Percentiles rank a stretch among this genome's conserved stretches.
Evolutionary conservation across 768 basidiomycete genomes (phyloP).

Genomic region (Lactifluus pinguis): DNA sequence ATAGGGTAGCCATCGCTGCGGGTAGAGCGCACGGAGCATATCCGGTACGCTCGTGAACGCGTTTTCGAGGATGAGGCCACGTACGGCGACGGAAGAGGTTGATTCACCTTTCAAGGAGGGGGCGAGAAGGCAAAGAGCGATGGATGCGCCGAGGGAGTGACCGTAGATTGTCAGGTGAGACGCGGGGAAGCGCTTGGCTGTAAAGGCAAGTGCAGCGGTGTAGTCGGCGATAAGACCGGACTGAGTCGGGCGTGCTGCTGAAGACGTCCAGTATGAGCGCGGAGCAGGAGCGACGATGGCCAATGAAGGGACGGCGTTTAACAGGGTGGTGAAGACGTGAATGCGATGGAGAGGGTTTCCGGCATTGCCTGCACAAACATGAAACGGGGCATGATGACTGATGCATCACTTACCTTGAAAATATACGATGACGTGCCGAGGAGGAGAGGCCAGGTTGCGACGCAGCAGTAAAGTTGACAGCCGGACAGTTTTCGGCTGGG

Average conservation of each 20-base stretch:
- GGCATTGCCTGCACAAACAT: conserved; percentile 33
- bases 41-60: conserved; percentile 38
- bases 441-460: not conserved
- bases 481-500: conserved; percentile 10
- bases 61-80: conserved; percentile 41
- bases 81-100: conserved; percentile 13
- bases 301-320: conserved; percentile 19
- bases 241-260: conserved; percentile 31
- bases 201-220: conserved; percentile 25
- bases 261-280: conserved; percentile 43
- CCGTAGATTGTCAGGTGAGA: conserved; percentile 34
- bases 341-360: conserved; percentile 40
- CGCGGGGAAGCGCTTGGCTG: conserved; percentile 27
- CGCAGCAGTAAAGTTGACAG: conserved; percentile 25
- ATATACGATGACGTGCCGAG: conserved; percentile 27
- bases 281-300: conserved; percentile 36
- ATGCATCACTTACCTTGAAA: conserved; percentile 26
- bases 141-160: conserved; percentile 41
- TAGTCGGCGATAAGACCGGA: conserved; percentile 35
- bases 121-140: conserved; percentile 33
- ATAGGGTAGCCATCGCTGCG: conserved; percentile 41
- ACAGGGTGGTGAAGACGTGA: conserved; percentile 33
- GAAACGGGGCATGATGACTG: not conserved
- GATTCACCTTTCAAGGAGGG: conserved; percentile 5
- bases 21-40: conserved; percentile 42